Base-by-base conservation (phyloP, 1,284 basidiomycete species). In the Tilletia horrida region DNA sequence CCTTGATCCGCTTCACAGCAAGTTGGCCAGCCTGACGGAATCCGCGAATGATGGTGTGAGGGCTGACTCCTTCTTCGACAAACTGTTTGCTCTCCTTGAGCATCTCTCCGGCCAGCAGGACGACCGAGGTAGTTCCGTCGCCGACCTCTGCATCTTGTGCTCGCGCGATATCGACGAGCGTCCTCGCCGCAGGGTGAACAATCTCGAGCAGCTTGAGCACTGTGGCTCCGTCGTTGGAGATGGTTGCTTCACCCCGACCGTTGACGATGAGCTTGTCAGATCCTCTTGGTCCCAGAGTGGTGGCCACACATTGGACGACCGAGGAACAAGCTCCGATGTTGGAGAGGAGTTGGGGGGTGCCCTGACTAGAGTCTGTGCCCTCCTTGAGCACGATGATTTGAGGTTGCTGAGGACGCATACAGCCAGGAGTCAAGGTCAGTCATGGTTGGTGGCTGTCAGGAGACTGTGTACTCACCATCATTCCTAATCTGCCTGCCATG, bases 111-210 rank as follows among this genome's bases (percentile, higher is more conserved):
- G 96, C 95, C 62, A 97, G 85, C 11, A 98, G 86, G 2, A 94
- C 92, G 6, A 99, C 96, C 80, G 89, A 93, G 3, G 96, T 99
- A 0, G 96, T 99, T 45, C 95, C 95, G 84, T 98, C 95, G 64
- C 95, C 95, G 62, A 98, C 93, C 83, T 98, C 95, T 21, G 95
- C 94, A 82, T 98, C 95, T 83, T 98, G 95, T 7, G 95, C 95
- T 48, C 95, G 88, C 50, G 94, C 95, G 81, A 97, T 97, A 81
- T 98, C 95, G 64, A 97, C 95, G 64, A 98, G 86, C 27, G 93
- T 96, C 78, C 92, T 88, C 40, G 95, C 95, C 62, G 95, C 95
- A 59, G 95, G 95, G 83, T 98, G 95, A 8, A 98, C 90, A 81
- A 99, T 96, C 76, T 97, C 95, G 69, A 98, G 88, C 61, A 98